Conservation (phyloP, 1,284 basidiomycete species). For the Ceratobasidium theobromae region DNA sequence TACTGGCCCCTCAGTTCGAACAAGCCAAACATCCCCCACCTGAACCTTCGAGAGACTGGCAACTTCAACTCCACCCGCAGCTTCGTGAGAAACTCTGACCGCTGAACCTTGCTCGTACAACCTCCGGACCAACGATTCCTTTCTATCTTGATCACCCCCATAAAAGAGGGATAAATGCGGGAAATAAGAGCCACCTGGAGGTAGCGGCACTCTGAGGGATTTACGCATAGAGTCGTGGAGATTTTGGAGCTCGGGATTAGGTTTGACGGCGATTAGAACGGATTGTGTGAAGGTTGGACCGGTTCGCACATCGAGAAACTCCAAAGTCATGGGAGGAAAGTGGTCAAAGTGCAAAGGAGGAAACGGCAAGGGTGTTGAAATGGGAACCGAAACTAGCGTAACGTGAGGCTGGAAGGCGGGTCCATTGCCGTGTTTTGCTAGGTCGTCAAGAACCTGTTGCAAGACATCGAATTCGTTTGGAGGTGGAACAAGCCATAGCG, state of each 20-base stretch:
- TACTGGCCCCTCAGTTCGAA: slow-evolving; percentile 32
- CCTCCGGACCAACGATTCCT: slow-evolving; percentile 17
- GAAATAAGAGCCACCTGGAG: slow-evolving; percentile 19
- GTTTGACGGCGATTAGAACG: slow-evolving; percentile 33
- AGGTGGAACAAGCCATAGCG: slow-evolving; percentile 19
- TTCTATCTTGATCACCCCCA: slow-evolving; percentile 31
- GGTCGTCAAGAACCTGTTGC: slow-evolving; percentile 13
- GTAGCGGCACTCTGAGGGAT: neutral
- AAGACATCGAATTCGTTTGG: neutral
- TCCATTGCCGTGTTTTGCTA: slow-evolving; percentile 19
- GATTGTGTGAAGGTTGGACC: slow-evolving; percentile 34
- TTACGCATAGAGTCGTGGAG: slow-evolving; percentile 4
- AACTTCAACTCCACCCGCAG: slow-evolving; percentile 14
- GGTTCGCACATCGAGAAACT: slow-evolving; percentile 13
- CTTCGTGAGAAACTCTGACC: neutral
- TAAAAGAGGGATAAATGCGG: slow-evolving; percentile 36
- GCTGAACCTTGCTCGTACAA: slow-evolving; percentile 26
- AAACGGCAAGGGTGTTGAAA: slow-evolving; percentile 18
- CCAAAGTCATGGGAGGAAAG: slow-evolving; percentile 1
- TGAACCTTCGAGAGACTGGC: slow-evolving; percentile 32
- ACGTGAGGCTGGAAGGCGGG: slow-evolving; percentile 23
- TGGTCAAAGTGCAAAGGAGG: slow-evolving; percentile 19
- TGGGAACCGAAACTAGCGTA: slow-evolving; percentile 24
- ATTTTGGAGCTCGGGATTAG: neutral
- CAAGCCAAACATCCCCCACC: slow-evolving; percentile 32